These are phyloP conservation scores for Daldinia loculata DNA, from an alignment of 495 filamentous ascomycete genomes.

Conservation along the genomic window DNA sequence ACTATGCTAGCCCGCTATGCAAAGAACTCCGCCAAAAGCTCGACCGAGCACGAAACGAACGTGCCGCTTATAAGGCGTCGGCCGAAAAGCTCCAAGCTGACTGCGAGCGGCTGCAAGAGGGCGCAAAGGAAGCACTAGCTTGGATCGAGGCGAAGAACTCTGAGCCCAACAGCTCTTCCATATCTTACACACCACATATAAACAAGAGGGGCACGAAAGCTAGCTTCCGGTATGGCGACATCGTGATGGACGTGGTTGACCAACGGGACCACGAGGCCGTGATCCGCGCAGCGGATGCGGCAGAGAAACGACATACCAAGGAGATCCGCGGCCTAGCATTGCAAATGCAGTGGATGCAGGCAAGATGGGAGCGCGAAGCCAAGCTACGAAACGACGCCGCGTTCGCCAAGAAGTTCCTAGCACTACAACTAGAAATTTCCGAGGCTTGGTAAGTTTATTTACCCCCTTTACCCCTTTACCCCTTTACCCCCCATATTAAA, in stretches of 20 bases:
- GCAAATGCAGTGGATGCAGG: slow-evolving; percentile 89
- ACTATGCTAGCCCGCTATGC: slow-evolving; percentile 33
- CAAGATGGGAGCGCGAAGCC: slow-evolving; percentile 78
- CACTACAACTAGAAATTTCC: slow-evolving; percentile 82
- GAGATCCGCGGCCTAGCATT: slow-evolving; percentile 85
- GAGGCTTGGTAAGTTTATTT: slow-evolving; percentile 78
- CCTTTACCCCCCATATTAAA: not conserved
- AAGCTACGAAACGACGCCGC: slow-evolving; percentile 78
- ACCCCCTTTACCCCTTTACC: slow-evolving; percentile 24
- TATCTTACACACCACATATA: slow-evolving; percentile 33
- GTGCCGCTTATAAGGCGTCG: slow-evolving; percentile 54
- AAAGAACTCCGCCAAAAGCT: slow-evolving; percentile 55
- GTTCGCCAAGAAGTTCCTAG: slow-evolving; percentile 78
- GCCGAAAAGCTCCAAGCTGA: slow-evolving; percentile 56
- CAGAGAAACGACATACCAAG: slow-evolving; percentile 71
- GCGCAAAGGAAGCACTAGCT: slow-evolving; percentile 36
- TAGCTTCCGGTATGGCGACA: slow-evolving; percentile 47
- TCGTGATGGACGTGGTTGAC: slow-evolving; percentile 48
- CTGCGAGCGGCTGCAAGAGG: slow-evolving; percentile 49
- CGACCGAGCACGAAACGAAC: slow-evolving; percentile 55
- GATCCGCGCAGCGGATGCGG: slow-evolving; percentile 59
- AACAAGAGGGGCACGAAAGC: slow-evolving; percentile 40
- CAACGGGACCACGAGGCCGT: slow-evolving; percentile 52
- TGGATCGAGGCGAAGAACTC: slow-evolving; percentile 52
- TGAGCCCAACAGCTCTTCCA: slow-evolving; percentile 40